Conservation (phyloP, 768 basidiomycete species). For the Calocera viscosa region DNA sequence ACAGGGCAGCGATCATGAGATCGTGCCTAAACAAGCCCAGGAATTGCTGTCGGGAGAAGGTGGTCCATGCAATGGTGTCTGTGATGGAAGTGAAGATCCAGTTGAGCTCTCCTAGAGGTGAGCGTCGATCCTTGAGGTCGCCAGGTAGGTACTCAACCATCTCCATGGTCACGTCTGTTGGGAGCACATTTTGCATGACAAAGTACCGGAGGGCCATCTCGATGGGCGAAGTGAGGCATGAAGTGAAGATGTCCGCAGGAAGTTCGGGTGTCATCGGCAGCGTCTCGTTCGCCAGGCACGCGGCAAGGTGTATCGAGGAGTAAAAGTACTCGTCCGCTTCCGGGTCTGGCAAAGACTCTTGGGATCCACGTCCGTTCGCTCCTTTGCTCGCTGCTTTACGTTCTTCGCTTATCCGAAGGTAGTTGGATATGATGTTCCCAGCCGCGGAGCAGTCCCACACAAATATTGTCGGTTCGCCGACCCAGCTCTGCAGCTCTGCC, state of each 20-base stretch:
- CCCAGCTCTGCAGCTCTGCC: conserved; percentile 84
- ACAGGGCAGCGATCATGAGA: conserved; percentile 86
- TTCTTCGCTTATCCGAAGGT: conserved; percentile 40
- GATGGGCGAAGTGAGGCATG: conserved; percentile 94
- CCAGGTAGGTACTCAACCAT: conserved; percentile 94
- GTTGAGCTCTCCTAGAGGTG: conserved; percentile 94
- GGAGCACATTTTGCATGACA: conserved; percentile 81
- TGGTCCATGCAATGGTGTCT: conserved; percentile 98
- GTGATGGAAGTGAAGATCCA: conserved; percentile 99
- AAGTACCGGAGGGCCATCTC: conserved; percentile 87
- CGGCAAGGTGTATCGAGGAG: conserved; percentile 78
- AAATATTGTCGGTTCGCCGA: conserved; percentile 90
- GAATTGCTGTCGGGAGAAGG: conserved; percentile 86
- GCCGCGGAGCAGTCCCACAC: conserved; percentile 99
- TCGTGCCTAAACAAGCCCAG: conserved; percentile 90
- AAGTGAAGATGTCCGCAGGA: conserved; percentile 94
- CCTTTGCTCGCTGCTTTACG: conserved; percentile 27
- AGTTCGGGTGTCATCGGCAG: conserved; percentile 92
- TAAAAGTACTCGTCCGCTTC: conserved; percentile 15
- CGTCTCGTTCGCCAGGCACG: conserved; percentile 81
- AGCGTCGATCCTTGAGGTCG: conserved; percentile 89
- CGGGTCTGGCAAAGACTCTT: conserved; percentile 12
- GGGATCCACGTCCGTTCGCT: conserved; percentile 13
- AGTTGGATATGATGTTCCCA: conserved; percentile 82
- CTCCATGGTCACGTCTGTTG: conserved; percentile 66